Base-by-base conservation (phyloP, 2,329 filamentous ascomycete species). In the Cordyceps cateniannulata region DNA sequence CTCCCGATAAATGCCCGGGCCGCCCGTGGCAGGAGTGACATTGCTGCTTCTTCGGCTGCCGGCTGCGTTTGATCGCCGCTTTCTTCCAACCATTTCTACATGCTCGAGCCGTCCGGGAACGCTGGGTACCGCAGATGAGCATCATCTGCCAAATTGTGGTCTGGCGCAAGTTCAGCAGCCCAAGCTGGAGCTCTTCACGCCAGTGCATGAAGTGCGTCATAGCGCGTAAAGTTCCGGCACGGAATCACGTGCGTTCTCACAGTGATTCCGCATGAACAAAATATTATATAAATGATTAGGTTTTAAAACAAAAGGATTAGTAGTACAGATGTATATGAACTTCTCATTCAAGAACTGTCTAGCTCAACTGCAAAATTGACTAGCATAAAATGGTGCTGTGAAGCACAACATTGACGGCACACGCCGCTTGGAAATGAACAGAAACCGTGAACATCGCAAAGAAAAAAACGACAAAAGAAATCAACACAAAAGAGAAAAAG, bases 1-100 rank as follows among this genome's bases (percentile, higher is more conserved):
- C 63, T 81, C 74, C 47, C 69, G 72, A 65, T 81, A 81, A 38
- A 82, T 73, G 29, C 76, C 70, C 24, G 74, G 73, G 10, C 67
- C 69, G n/a, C 65, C 67, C 9, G 64, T 62, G 8, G 56, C 61
- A 8, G 22, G 20, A 20, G 18, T n/a, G 4, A 44, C 49, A 27
- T 55, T 54, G 14, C 22, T 59, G 59, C 64, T 42, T 59, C 64
- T 42, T 52, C 63, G 45, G 55, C 64, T 40, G 48, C 58, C 22
- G 63, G 61, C 24, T 65, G 65, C 59, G 58, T 65, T 65, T 35
- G 61, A 68, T 55, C 56, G 66, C 52, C 68, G 68, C 63, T 67
- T 75, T 61, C 62, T 68, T 63, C 70, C 68, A 55, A 66, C 71
- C 73, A 75, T 75, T 14, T 18, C 69, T 44, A 44, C 62, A 64